phyloP scores from a whole-genome alignment of 2,329 filamentous ascomycete species.

The Fusarium caatingaense region DNA sequence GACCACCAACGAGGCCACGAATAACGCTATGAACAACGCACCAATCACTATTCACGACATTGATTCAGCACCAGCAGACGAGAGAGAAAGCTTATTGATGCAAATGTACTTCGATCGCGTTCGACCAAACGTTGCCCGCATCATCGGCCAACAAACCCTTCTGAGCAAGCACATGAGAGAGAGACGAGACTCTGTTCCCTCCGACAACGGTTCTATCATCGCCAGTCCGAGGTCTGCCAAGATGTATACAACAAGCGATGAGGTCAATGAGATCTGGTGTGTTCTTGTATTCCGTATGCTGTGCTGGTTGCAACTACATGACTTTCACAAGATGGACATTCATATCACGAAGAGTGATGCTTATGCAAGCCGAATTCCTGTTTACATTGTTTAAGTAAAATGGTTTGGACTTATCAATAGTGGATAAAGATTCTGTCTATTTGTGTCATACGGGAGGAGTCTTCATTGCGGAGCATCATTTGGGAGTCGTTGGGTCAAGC shows the following conservation, averaged over 20 bases:
- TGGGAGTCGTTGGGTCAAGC: accelerated
- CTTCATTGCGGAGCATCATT: accelerated
- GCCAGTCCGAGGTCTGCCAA: not conserved
- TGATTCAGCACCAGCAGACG: slow-evolving; percentile 23
- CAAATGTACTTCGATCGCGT: slow-evolving; percentile 31
- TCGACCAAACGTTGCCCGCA: slow-evolving; percentile 16
- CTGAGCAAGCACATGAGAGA: slow-evolving; percentile 19
- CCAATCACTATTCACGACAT: slow-evolving; percentile 23
- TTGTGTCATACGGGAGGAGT: not conserved
- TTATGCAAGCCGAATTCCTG: slow-evolving; percentile 50
- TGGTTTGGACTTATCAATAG: no score
- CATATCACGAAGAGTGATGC: slow-evolving; percentile 51
- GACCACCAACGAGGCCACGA: accelerated
- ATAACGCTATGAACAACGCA: not conserved
- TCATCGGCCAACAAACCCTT: slow-evolving; percentile 2
- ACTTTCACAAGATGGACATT: slow-evolving; percentile 52
- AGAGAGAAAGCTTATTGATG: slow-evolving; percentile 24
- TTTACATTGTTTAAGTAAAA: slow-evolving; percentile 49
- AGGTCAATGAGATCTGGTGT: slow-evolving; percentile 48
- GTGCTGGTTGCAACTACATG: slow-evolving; percentile 54
- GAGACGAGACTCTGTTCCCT: not conserved
- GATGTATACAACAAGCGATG: not conserved
- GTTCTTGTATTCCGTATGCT: slow-evolving; percentile 54
- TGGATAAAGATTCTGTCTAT: no score
- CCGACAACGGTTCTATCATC: not conserved